Evolutionary conservation across 176 grass and related monocot genomes (phyloP), one percentile per base, ranked within the genome.

Genomic region (Oryza meyeriana): DNA sequence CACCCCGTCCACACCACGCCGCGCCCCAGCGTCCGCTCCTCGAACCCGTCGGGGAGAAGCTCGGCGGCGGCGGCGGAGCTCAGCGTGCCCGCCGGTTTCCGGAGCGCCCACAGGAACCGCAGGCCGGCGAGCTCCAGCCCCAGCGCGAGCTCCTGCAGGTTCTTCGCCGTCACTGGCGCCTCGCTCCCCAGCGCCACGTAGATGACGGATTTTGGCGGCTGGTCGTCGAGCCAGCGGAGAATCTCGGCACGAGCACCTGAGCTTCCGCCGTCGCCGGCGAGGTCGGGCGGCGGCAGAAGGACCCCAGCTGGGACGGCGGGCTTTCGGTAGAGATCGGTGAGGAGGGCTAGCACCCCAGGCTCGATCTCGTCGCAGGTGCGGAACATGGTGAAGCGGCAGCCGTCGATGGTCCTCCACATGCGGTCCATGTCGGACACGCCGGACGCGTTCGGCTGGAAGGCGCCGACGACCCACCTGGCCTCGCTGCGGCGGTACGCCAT

Each of bases 151-250:
- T 94, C 94, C 1, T 88, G 81, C 39, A 82, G 22, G 27, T 64
- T 69, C 30, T 82, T 57, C 1, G 35, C 36, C 5, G 77, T 91
- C 24, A 91, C 42, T 5, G 74, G 69, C 2, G 81, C 84, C 77
- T 93, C 94, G 16, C 81, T 93, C 4, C 94, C 94, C 0, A 93
- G 81, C 8, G 94, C 86, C 3, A 93, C 63, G 26, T 89, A 93
- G n/a, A 97, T 47, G 6, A 91, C 94, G 0, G 88, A 89, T 39
- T 84, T 61, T 0, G 81, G 13, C 0, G 70, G 25, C 40, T 91
- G 91, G 0, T n/a, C 31, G 45, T 85, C 81, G 1, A 97, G 45
- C 89, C 89, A 94, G 5, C 20, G 32, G 11, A 90, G 61, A 6
- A 84, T 25, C 2, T 88, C 81, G 8, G 77, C 0, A 20, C 68